Evolutionary conservation across 140 eudicot species (phyloP).

Genomic region (Ambrosia hybrid): DNA sequence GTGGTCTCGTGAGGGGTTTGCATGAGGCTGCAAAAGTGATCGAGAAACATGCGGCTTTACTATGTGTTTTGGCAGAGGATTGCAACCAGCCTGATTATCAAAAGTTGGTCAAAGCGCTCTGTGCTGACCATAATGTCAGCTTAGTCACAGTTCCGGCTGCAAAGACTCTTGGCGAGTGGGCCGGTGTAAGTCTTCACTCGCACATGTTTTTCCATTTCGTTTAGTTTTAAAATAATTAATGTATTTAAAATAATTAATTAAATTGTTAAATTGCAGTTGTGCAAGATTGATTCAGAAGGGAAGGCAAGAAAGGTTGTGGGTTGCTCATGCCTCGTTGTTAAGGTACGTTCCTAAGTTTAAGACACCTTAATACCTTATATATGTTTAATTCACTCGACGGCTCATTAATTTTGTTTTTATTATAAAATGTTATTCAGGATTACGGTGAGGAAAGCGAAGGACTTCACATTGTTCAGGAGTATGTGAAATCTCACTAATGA

Average conservation of each 20-base stretch:
- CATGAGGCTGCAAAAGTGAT: slow-evolving; percentile 88
- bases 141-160: slow-evolving; percentile 74
- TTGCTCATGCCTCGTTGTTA: slow-evolving; percentile 68
- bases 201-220: background rate
- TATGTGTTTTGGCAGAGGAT: slow-evolving; percentile 88
- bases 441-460: slow-evolving; percentile 70
- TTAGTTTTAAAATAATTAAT: background rate
- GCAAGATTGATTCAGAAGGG: slow-evolving; percentile 43
- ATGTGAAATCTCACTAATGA: slow-evolving; percentile 59
- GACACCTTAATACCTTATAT: background rate
- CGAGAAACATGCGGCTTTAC: slow-evolving; percentile 83
- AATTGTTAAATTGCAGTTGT: slow-evolving; percentile 41
- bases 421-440: slow-evolving; percentile 41
- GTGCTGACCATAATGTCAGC: slow-evolving; percentile 82
- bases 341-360: slow-evolving; percentile 30
- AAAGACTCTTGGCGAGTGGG: slow-evolving; percentile 96
- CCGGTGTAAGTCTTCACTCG: slow-evolving; percentile 59
- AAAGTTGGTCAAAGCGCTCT: slow-evolving; percentile 77
- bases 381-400: background rate
- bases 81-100: slow-evolving; percentile 83
- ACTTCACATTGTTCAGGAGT: slow-evolving; percentile 65
- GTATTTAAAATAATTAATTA: background rate
- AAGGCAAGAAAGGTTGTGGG: too few relatives aligned
- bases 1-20: slow-evolving; percentile 81
- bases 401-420: background rate